Base-by-base conservation (phyloP, 106 monocot species). In the Hemerocallis citrina region DNA sequence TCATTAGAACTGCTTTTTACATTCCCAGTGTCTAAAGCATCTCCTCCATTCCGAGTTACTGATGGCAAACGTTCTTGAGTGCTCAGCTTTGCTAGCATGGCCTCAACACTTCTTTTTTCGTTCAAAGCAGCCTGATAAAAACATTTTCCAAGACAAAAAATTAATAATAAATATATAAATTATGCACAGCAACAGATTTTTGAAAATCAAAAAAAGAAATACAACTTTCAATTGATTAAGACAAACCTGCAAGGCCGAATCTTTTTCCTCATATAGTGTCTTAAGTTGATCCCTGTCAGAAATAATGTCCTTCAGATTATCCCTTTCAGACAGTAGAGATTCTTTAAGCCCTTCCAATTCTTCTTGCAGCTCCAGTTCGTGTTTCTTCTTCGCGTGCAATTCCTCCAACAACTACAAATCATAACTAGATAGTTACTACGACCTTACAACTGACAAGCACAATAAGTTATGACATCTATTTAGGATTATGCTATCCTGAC, bases 281-380 rank as follows among this genome's bases (percentile, higher is more conserved):
- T 88, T 88, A 7, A 92, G 52, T 54, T 66, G 74, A 73, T 92
- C 85, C 37, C 57, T 62, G 12, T 92, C 84, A 68, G 27, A 47
- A 27, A 49, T 71, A 24, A 77, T 49, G 60, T 88, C 82, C 51
- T 48, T 50, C 59, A 79, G 65, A 43, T 68, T 82, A 58, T 92
- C 50, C 60, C 72, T 79, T 67, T 92, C 91, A 49, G 75, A 68
- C 21, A 82, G 72, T 62, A 88, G 72, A 46, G 79, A 64, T 66
- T 98, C 75, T 62, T 71, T 88, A 14, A 98, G 55, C 36, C 14
- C 79, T 67, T 88, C 79, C 67, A 98, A n/a, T 65, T 98, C 92
- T 28, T 76, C 79, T 36, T 70, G 81, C 74, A 98, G 69, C 59
- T 84, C 82, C 23, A 28, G 69, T 79, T 92, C 98, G 41, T 70